Evolutionary conservation across 257 asterid genomes (phyloP).

Genomic region (Fraxinus excelsior): DNA sequence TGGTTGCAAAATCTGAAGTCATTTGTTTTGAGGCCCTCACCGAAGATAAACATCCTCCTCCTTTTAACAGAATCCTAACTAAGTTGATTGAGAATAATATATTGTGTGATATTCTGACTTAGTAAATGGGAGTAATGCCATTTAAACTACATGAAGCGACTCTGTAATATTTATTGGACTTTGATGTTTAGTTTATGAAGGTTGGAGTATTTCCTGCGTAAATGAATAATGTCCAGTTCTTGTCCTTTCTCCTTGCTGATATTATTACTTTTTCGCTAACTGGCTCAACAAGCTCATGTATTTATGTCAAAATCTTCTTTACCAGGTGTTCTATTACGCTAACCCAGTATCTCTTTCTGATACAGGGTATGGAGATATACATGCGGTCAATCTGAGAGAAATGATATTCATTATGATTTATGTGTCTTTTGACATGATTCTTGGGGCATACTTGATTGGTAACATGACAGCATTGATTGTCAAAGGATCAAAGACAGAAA

Average conservation of each 20-base stretch:
- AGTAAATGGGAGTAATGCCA: neutral
- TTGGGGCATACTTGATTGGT: constrained; percentile 93
- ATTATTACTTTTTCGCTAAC: neutral
- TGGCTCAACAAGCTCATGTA: neutral
- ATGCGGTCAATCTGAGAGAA: constrained; percentile 89
- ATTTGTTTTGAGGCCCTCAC: neutral
- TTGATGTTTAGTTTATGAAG: neutral
- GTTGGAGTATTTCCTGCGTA: neutral
- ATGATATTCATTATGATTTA: constrained; percentile 92
- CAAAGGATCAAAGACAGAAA: constrained; percentile 89
- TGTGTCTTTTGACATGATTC: constrained; percentile 91
- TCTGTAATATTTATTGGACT: neutral
- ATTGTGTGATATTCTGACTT: neutral
- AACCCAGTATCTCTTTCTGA: constrained; percentile 1
- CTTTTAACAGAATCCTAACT: neutral
- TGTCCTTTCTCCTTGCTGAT: neutral
- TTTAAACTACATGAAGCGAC: neutral
- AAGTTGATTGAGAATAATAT: neutral
- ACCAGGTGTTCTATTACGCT: neutral
- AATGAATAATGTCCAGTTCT: neutral
- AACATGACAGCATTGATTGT: constrained; percentile 97
- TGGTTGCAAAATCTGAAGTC: neutral
- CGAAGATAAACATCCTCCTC: neutral
- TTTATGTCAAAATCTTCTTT: neutral
- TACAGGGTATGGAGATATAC: constrained; percentile 96